Conservation (phyloP, 2,329 filamentous ascomycete genomes). For the Plectosphaerella sp. region DNA sequence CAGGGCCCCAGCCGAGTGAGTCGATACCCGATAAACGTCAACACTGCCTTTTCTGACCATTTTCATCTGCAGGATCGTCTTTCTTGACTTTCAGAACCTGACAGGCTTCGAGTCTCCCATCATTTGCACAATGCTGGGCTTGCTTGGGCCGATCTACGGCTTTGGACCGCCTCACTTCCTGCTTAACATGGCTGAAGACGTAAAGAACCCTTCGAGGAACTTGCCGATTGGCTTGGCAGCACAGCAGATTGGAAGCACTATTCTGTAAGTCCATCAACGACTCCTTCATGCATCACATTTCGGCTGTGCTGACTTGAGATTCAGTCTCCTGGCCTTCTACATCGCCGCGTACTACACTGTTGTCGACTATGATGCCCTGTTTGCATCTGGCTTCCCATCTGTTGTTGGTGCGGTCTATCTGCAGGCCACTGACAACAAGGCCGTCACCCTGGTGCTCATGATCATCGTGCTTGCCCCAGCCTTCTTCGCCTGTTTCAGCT, state of each 20-base stretch:
- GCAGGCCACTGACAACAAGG: background rate
- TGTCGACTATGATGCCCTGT: background rate
- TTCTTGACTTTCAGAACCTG: background rate
- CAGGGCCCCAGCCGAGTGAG: background rate
- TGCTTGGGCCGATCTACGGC: background rate
- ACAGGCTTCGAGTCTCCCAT: background rate
- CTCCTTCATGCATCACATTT: background rate
- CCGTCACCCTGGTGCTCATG: background rate
- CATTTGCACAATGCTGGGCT: background rate
- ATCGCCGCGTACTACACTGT: background rate
- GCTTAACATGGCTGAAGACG: background rate
- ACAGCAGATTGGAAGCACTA: background rate
- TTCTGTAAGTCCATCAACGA: background rate
- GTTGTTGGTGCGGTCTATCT: background rate
- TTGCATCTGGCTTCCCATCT: background rate
- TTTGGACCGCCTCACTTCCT: background rate
- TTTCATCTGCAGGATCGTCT: background rate
- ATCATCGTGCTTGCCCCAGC: background rate
- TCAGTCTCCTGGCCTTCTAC: background rate
- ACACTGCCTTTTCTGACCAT: background rate
- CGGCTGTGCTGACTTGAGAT: background rate
- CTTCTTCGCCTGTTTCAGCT: background rate
- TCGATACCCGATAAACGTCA: background rate
- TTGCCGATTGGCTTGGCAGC: background rate
- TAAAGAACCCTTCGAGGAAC: background rate